Conservation (phyloP, 2,329 filamentous ascomycete species). For the Leptographium procerum region DNA sequence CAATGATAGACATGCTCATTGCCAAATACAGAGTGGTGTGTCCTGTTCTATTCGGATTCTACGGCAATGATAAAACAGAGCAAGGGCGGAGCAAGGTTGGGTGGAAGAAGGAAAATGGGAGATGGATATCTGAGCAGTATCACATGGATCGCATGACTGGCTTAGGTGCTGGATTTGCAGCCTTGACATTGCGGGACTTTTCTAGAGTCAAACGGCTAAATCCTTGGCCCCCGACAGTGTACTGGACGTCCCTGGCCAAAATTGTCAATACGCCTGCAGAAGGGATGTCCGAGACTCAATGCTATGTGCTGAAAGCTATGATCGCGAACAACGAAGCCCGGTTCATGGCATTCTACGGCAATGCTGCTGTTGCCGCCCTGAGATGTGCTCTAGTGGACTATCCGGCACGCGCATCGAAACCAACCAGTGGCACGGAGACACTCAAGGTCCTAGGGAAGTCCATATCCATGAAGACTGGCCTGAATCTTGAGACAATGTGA, state of each 20-base stretch:
- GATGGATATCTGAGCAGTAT: slow-evolving; percentile 55
- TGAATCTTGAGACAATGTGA: slow-evolving; percentile 18
- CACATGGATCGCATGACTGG: slow-evolving; percentile 78
- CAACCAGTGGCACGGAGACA: slow-evolving; percentile 37
- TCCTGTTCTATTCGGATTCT: slow-evolving; percentile 76
- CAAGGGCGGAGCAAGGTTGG: slow-evolving; percentile 57
- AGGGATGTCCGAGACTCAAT: slow-evolving; percentile 62
- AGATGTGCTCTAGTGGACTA: slow-evolving; percentile 63
- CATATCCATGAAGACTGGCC: slow-evolving; percentile 36
- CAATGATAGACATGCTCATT: slow-evolving; percentile 64
- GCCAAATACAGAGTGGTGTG: slow-evolving; percentile 74
- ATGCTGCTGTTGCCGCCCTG: slow-evolving; percentile 60
- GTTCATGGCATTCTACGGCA: slow-evolving; percentile 73
- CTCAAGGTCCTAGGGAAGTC: slow-evolving; percentile 41
- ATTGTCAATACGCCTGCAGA: slow-evolving; percentile 63
- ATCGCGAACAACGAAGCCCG: slow-evolving; percentile 61
- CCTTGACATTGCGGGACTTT: slow-evolving; percentile 75
- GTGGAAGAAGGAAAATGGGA: slow-evolving; percentile 53
- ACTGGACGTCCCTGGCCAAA: slow-evolving; percentile 68
- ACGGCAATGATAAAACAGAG: slow-evolving; percentile 62
- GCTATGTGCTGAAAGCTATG: slow-evolving; percentile 58
- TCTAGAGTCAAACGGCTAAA: slow-evolving; percentile 55
- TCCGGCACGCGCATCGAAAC: slow-evolving; percentile 40
- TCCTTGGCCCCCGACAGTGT: slow-evolving; percentile 66
- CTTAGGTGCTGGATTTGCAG: slow-evolving; percentile 71